phyloP scores from a whole-genome alignment of 1,139 yeast species.

The Hyphopichia pseudoburtonii region DNA sequence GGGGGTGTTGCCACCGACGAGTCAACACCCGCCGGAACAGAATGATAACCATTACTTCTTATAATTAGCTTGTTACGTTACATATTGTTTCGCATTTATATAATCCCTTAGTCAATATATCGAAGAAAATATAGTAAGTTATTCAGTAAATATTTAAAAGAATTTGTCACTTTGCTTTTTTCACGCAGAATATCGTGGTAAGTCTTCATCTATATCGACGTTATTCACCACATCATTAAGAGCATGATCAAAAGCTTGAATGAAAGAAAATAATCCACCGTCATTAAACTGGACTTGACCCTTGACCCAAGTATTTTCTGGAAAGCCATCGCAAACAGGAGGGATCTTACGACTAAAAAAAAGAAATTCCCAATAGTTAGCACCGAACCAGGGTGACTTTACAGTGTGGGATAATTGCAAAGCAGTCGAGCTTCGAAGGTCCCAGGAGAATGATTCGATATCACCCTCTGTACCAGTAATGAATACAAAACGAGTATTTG shows the following conservation, averaged over 20 bases:
- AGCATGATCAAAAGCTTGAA: conserved; percentile 24
- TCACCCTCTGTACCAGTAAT: conserved; percentile 43
- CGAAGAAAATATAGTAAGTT: background rate
- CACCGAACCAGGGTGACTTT: conserved; percentile 56
- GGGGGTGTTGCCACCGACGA: conserved; percentile 15
- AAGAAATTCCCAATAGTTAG: conserved; percentile 49
- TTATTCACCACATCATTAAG: conserved; percentile 36
- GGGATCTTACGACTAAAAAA: conserved; percentile 34
- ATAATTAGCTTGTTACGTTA: background rate
- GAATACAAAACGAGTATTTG: conserved; percentile 36
- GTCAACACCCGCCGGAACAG: conserved; percentile 13
- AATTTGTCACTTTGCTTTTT: too few relatives aligned
- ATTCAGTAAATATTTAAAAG: too few relatives aligned
- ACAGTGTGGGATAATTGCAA: conserved; percentile 37
- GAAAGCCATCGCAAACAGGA: conserved; percentile 43
- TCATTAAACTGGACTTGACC: conserved; percentile 43
- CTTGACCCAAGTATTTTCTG: conserved; percentile 37
- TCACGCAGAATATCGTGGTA: conserved; percentile 36
- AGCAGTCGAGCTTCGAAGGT: conserved; percentile 19
- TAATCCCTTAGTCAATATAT: background rate
- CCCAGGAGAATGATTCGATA: conserved; percentile 34
- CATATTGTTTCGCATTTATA: background rate
- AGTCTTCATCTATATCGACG: conserved; percentile 42
- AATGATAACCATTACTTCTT: background rate
- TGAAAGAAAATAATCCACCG: conserved; percentile 49